Conservation (phyloP, 2,329 filamentous ascomycete genomes). For the Pseudomassariella vexata region DNA sequence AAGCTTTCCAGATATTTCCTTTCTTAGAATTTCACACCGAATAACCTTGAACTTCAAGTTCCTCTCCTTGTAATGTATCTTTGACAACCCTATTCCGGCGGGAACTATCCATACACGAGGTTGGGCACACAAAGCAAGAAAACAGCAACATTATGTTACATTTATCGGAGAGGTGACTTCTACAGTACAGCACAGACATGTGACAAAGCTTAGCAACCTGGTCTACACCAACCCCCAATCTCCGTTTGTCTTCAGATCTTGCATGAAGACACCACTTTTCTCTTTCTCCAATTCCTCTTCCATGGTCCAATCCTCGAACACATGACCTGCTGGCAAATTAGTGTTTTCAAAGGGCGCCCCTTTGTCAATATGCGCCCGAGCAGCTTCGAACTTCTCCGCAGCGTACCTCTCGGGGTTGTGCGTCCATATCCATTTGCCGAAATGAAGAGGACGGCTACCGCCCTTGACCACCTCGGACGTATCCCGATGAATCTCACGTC, state of each 20-base stretch:
- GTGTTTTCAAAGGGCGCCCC: not conserved
- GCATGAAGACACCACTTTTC: not conserved
- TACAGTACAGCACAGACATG: too few species aligned
- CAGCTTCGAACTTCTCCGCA: not conserved
- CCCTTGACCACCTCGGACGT: not conserved
- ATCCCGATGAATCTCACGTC: not conserved
- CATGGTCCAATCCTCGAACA: not conserved
- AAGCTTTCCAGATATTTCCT: too few species aligned
- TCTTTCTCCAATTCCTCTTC: not conserved
- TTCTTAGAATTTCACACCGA: too few species aligned
- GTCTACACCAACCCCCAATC: too few species aligned
- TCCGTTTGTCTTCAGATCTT: constrained; percentile 1
- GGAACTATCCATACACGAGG: too few species aligned
- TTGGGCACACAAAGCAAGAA: too few species aligned
- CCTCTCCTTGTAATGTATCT: too few species aligned
- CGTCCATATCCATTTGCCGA: constrained; percentile 3
- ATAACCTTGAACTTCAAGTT: too few species aligned
- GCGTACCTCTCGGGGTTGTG: constrained; percentile 3
- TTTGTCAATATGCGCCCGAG: not conserved
- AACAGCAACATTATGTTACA: too few species aligned
- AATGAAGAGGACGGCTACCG: not conserved
- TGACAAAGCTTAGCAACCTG: too few species aligned
- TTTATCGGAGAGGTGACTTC: too few species aligned
- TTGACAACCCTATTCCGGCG: too few species aligned
- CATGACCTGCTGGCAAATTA: constrained; percentile 1